A percentile compares a stretch with the other conserved stretches of the same genome.
These are phyloP conservation scores for Trichoderma sp. DNA, from an alignment of 2,329 filamentous ascomycete species.

Conservation along the genomic window DNA sequence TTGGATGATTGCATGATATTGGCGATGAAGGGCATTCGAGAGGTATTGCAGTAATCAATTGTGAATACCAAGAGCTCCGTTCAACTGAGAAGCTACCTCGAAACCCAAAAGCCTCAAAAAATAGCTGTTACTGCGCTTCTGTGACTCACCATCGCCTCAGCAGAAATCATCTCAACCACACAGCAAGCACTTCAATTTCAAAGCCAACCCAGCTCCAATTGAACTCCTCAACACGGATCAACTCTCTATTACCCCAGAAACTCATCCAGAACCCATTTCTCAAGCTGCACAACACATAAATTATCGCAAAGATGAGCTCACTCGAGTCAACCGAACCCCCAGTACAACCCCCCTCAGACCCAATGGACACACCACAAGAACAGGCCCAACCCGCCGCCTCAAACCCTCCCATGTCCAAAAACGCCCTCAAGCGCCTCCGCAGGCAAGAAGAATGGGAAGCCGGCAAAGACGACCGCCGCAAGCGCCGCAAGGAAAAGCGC, in stretches of 20 bases:
- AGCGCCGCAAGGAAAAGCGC: constrained; percentile 53
- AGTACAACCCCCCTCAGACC: background rate
- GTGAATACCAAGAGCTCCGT: too few relatives aligned
- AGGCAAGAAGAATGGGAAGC: constrained; percentile 74
- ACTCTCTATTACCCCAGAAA: too few relatives aligned
- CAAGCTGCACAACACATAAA: background rate
- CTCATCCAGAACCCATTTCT: background rate
- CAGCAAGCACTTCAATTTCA: background rate
- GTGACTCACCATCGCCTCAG: background rate
- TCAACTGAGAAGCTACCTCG: too few relatives aligned
- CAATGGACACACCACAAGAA: background rate
- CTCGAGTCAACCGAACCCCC: background rate
- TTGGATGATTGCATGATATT: background rate
- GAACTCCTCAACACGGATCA: too few relatives aligned
- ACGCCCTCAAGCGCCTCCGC: constrained; percentile 74
- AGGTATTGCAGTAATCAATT: background rate
- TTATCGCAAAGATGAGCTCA: background rate
- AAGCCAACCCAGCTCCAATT: background rate
- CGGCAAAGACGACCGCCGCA: constrained; percentile 57
- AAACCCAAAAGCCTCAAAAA: background rate
- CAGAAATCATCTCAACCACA: background rate
- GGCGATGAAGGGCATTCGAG: background rate
- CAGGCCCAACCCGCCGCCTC: background rate
- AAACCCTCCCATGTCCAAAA: constrained; percentile 65
- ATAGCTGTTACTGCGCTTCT: background rate